Base-by-base conservation (phyloP, 169 alveolate genomes). In the Eimeria praecox region DNA sequence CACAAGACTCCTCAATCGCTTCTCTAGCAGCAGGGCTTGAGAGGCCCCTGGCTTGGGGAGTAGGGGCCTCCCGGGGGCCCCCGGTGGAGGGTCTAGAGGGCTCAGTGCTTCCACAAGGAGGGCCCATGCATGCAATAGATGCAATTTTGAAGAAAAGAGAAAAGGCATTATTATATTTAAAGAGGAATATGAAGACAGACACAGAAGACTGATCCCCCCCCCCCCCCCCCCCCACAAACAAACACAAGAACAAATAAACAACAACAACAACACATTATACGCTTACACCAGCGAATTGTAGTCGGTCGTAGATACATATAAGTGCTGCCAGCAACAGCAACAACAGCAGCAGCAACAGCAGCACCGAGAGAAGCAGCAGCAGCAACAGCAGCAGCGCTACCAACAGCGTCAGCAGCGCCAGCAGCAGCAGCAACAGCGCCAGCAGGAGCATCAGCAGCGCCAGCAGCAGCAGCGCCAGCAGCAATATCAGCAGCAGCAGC, bases 161-260 rank as follows among this genome's bases (percentile, higher is more conserved):
- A 90, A 73, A 44, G 95, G 95, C 75, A 90, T 69, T 49, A 90
- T 35, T 49, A 44, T 54, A 42, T 66, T 62, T 16, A 90, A 52
- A 12, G 87, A 42, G 12, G 49, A 52, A 40, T 56, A 49, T 14
- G 95, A 46, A 12, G 89, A 88, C 20, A 90, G 75, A 10, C 95
- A 78, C 27, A 90, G 95, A 52, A 90, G 89, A 27, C 95, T 90
- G 95, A n/a, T n/a, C n/a, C n/a, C n/a, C n/a, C n/a, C n/a, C n/a
- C n/a, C n/a, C n/a, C n/a, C n/a, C n/a, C n/a, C n/a, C n/a, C n/a
- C n/a, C n/a, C n/a, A n/a, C n/a, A 30, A 27, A n/a, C 27, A 62
- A 40, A 42, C 78, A 49, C 6, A 52, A 6, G 14, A 52, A 52
- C 59, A 52, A 52, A 52, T 9, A 52, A 52, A 52, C 6, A 52